Percentiles rank a stretch among this genome's conserved stretches.
Conservation (phyloP, 441 rosid species). For the Jatropha podagrica region DNA sequence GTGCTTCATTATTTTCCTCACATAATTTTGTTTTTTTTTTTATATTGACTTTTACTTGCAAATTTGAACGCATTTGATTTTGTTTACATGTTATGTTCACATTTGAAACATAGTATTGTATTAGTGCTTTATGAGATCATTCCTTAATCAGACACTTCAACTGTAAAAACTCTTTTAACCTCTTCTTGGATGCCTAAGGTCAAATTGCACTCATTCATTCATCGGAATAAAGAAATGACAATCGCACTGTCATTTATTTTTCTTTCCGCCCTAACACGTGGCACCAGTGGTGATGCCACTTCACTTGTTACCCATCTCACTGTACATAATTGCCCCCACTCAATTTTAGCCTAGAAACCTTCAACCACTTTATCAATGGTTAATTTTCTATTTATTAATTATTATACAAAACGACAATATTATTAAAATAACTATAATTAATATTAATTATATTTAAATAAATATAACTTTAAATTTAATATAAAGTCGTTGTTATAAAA, state of each 20-base stretch:
- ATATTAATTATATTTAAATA: no score
- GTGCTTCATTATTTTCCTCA: no score
- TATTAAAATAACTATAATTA: no score
- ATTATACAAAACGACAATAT: neutral
- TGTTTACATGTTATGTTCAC: no score
- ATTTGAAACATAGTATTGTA: no score
- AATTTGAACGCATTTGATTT: no score
- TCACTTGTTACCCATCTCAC: neutral
- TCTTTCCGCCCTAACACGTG: neutral
- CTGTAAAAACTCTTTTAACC: no score
- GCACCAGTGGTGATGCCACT: neutral
- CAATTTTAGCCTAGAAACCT: neutral
- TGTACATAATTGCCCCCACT: slow-evolving; percentile 6
- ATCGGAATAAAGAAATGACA: neutral
- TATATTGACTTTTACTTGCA: neutral
- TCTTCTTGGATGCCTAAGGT: slow-evolving; percentile 10
- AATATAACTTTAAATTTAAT: no score
- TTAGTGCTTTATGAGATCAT: no score
- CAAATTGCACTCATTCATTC: neutral
- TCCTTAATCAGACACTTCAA: no score
- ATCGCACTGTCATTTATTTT: neutral
- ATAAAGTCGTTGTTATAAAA: no score
- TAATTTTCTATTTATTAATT: neutral
- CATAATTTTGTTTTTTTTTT: no score
- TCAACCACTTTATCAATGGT: neutral